A percentile compares a stretch with the other conserved stretches of the same genome.
phyloP scores from a whole-genome alignment of 768 basidiomycete genomes.

The Phylloporus rhodoxanthus region DNA sequence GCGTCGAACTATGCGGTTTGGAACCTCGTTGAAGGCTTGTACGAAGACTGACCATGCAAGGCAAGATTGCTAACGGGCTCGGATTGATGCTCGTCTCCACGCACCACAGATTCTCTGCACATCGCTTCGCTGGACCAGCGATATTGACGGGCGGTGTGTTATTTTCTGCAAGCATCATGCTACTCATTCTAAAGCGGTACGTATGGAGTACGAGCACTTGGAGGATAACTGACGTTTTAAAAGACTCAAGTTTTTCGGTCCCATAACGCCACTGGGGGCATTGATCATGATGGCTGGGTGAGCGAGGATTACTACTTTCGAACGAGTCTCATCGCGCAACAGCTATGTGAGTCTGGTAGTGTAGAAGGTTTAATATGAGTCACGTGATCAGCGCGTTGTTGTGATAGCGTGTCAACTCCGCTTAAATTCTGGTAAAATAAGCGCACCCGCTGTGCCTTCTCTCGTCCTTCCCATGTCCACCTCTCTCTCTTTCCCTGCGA shows the following conservation, averaged over 20 bases:
- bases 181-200: slow-evolving; percentile 46
- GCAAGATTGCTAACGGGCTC: slow-evolving; percentile 64
- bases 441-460: slow-evolving; percentile 14
- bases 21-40: neutral
- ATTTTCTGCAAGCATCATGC: slow-evolving; percentile 62
- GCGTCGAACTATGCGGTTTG: slow-evolving; percentile 61
- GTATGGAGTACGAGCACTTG: slow-evolving; percentile 2
- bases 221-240: slow-evolving; percentile 2
- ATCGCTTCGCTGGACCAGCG: slow-evolving; percentile 64
- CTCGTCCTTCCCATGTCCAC: slow-evolving; percentile 20
- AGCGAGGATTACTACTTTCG: slow-evolving; percentile 18
- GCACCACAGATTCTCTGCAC: slow-evolving; percentile 53
- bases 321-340: slow-evolving; percentile 6
- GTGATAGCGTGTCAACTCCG: slow-evolving; percentile 38
- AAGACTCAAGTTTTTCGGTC: slow-evolving; percentile 51
- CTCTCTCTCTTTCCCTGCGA: slow-evolving; percentile 1
- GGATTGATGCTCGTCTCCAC: slow-evolving; percentile 56
- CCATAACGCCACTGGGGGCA: slow-evolving; percentile 64
- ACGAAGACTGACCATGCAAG: slow-evolving; percentile 6
- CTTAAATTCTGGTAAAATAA: slow-evolving; percentile 35
- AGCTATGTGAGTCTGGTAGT: slow-evolving; percentile 49
- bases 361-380: slow-evolving; percentile 10
- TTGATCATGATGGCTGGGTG: slow-evolving; percentile 63
- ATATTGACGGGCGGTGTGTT: slow-evolving; percentile 50
- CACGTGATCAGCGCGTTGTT: slow-evolving; percentile 40